Conservation (phyloP, 305 asterid species). For the Fraxinus sp. region DNA sequence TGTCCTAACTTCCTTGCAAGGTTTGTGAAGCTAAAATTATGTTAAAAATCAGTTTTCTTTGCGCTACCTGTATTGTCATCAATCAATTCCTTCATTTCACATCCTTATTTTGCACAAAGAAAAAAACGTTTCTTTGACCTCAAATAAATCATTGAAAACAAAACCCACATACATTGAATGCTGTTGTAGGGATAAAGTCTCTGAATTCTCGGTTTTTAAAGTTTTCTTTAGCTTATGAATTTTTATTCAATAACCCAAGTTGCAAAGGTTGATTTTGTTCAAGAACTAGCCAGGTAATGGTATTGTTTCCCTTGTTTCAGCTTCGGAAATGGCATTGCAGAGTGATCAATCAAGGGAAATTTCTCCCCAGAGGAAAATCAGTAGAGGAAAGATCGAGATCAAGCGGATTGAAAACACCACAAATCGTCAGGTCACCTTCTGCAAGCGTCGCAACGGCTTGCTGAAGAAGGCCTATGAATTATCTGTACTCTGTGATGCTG, state of each 20-base stretch:
- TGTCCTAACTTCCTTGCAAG: conserved; percentile 28
- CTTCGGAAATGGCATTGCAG: conserved; percentile 48
- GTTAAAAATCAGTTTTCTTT: not conserved
- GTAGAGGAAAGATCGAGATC: conserved; percentile 81
- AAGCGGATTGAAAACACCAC: conserved; percentile 92
- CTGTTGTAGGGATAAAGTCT: not conserved
- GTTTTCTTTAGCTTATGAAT: not conserved
- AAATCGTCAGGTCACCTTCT: conserved; percentile 86
- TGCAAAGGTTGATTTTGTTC: not conserved
- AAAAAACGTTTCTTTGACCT: not conserved
- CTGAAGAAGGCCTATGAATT: conserved; percentile 84
- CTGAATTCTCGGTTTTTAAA: not conserved
- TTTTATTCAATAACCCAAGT: conserved; percentile 7
- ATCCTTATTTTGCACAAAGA: not conserved
- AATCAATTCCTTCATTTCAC: conserved; percentile 1
- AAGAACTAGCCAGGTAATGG: not conserved
- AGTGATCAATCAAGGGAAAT: conserved; percentile 60
- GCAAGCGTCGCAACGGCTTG: conserved; percentile 79
- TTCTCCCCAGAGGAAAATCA: conserved; percentile 60
- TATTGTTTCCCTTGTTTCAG: conserved; percentile 5
- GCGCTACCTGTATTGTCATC: not conserved
- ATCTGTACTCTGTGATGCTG: conserved; percentile 88
- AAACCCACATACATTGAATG: not conserved
- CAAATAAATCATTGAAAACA: not conserved
- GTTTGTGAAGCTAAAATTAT: conserved; percentile 26